Percentiles rank a stretch among this genome's conserved stretches.
Evolutionary conservation across 257 asterid species (phyloP).

Genomic region (Striga asiatica): DNA sequence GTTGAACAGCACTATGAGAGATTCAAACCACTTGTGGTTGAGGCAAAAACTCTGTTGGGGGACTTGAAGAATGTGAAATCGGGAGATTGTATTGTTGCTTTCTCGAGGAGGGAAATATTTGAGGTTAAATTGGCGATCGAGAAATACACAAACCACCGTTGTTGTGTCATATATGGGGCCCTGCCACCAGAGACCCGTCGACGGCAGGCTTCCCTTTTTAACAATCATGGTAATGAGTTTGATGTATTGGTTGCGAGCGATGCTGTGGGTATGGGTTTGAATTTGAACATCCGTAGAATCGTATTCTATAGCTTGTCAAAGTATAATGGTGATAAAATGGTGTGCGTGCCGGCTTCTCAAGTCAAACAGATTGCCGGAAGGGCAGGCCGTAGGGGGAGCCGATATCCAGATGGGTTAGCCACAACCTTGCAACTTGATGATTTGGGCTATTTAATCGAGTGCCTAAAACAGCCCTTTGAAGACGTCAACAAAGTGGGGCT

Average conservation of each 20-base stretch:
- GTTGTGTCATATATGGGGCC: constrained; percentile 91
- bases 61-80: constrained; percentile 70
- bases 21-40: constrained; percentile 86
- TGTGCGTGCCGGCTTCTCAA: constrained; percentile 82
- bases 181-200: constrained; percentile 95
- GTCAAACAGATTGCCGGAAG: constrained; percentile 96
- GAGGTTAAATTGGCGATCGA: constrained; percentile 87
- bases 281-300: constrained; percentile 67
- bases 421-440: constrained; percentile 78
- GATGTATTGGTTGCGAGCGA: constrained; percentile 93
- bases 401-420: constrained; percentile 77
- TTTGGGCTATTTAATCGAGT: constrained; percentile 66
- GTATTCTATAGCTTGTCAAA: constrained; percentile 60
- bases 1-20: constrained; percentile 60
- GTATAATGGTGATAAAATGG: constrained; percentile 75
- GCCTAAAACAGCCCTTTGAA: constrained; percentile 78
- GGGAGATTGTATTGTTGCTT: constrained; percentile 94
- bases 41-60: constrained; percentile 80
- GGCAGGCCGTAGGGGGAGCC: constrained; percentile 97
- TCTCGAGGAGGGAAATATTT: constrained; percentile 86
- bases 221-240: constrained; percentile 49
- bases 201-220: constrained; percentile 79
- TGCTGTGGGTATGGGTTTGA: constrained; percentile 98
- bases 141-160: constrained; percentile 69
- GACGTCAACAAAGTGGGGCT: constrained; percentile 83